phyloP scores from a whole-genome alignment of 225 moss, liverwort and hornwort species.

The Thuidium tamariscinum region DNA sequence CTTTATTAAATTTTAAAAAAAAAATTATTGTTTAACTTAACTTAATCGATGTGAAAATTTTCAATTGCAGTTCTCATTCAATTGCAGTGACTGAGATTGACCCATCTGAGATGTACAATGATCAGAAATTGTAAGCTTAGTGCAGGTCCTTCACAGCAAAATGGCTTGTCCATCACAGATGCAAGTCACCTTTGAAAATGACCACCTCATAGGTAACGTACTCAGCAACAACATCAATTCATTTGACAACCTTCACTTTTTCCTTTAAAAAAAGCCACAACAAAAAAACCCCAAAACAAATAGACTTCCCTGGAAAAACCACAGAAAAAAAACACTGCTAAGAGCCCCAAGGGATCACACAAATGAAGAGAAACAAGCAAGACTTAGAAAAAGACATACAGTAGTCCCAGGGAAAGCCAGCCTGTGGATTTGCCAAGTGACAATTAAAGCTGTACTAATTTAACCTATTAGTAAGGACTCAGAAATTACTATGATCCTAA shows the following conservation, averaged over 20 bases:
- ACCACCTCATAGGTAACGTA: background rate
- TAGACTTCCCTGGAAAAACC: background rate
- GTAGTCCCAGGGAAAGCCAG: too few species aligned
- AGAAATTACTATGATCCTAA: too few species aligned
- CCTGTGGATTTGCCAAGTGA: too few species aligned
- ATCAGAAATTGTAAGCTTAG: background rate
- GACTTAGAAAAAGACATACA: background rate
- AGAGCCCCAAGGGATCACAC: fast-evolving
- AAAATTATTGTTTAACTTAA: too few species aligned
- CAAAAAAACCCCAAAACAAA: too few species aligned
- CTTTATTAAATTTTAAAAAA: background rate
- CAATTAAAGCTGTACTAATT: too few species aligned
- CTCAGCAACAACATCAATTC: background rate
- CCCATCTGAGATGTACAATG: too few species aligned
- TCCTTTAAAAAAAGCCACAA: too few species aligned
- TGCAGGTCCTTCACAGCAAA: background rate
- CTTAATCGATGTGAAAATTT: background rate
- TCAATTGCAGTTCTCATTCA: background rate
- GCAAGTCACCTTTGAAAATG: background rate
- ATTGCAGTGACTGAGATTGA: background rate
- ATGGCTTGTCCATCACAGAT: background rate
- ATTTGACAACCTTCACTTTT: background rate
- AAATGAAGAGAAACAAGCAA: background rate
- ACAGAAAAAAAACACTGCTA: background rate
- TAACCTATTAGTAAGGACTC: too few species aligned